These are phyloP conservation scores for Gymnopilus junonius DNA, from an alignment of 768 basidiomycete species.

Conservation along the genomic window DNA sequence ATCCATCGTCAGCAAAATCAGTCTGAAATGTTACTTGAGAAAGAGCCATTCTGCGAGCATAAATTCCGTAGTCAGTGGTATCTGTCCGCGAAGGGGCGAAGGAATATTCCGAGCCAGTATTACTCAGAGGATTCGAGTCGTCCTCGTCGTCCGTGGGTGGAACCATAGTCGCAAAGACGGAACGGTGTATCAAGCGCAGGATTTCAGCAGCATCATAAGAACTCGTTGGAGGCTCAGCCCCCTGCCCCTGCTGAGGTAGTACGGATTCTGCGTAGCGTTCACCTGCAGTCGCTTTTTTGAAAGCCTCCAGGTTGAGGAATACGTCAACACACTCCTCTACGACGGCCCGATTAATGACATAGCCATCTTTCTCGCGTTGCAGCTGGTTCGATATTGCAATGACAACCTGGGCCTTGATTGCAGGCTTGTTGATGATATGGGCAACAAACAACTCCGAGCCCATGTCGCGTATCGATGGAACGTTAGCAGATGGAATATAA, in stretches of 20 bases:
- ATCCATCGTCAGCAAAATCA: not conserved
- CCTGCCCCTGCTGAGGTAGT: constrained; percentile 82
- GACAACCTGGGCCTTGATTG: constrained; percentile 84
- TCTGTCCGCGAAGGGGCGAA: not conserved
- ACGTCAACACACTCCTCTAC: constrained; percentile 90
- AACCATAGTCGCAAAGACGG: not conserved
- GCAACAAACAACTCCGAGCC: constrained; percentile 84
- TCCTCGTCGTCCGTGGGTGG: not conserved
- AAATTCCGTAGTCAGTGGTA: not conserved
- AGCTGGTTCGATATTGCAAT: constrained; percentile 86
- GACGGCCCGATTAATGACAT: constrained; percentile 85
- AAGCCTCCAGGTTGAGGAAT: constrained; percentile 67
- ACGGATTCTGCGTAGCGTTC: constrained; percentile 81
- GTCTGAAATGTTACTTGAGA: not conserved
- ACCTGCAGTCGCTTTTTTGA: constrained; percentile 69
- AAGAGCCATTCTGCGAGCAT: not conserved
- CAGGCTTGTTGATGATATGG: constrained; percentile 73
- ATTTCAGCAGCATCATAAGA: constrained; percentile 83
- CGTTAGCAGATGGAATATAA: constrained; percentile 71
- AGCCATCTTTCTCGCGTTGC: constrained; percentile 89
- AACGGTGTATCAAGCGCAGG: constrained; percentile 66
- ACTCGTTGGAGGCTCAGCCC: constrained; percentile 71
- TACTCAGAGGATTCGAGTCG: not conserved
- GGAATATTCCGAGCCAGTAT: not conserved
- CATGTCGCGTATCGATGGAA: constrained; percentile 80